Percentiles rank a stretch among this genome's conserved stretches.
Evolutionary conservation across 2,329 filamentous ascomycete species (phyloP).

Genomic region (Trichothecium sympodiale): DNA sequence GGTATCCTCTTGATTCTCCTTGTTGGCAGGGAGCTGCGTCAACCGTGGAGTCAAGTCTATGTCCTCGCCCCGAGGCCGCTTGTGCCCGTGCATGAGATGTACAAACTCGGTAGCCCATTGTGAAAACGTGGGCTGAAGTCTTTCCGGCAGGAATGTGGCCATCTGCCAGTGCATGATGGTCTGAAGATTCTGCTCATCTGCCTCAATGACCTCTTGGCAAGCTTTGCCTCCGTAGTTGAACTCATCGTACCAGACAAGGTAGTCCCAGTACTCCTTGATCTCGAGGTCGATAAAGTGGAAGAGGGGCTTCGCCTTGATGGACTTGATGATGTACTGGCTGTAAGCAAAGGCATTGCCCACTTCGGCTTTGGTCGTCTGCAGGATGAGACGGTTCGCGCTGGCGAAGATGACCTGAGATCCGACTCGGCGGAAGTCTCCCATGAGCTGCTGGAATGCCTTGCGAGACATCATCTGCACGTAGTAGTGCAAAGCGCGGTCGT

Average conservation of each 20-base stretch:
- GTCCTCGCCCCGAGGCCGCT: constrained; percentile 47
- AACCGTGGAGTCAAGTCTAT: constrained; percentile 40
- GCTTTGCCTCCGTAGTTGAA: constrained; percentile 98
- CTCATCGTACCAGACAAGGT: constrained; percentile 96
- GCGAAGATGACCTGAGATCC: constrained; percentile 96
- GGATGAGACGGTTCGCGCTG: constrained; percentile 73
- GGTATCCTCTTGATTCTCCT: constrained; percentile 45
- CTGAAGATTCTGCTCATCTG: constrained; percentile 64
- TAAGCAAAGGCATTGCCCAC: constrained; percentile 96
- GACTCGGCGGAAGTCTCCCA: constrained; percentile 91
- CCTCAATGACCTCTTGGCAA: constrained; percentile 69
- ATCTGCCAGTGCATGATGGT: constrained; percentile 99
- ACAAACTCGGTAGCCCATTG: constrained; percentile 94
- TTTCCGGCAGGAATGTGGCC: constrained; percentile 70
- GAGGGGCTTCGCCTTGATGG: constrained; percentile 86
- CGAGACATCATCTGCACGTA: constrained; percentile 98
- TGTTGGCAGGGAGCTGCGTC: constrained; percentile 46
- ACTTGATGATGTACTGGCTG: constrained; percentile 94
- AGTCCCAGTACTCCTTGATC: constrained; percentile 99
- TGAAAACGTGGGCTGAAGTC: constrained; percentile 75
- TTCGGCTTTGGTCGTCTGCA: constrained; percentile 94
- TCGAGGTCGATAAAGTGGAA: constrained; percentile 97
- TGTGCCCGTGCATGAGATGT: constrained; percentile 81
- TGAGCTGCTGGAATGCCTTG: constrained; percentile 92
- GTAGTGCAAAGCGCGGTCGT: constrained; percentile 87